These are phyloP conservation scores for Alternaria sp. DNA, from an alignment of 2,329 filamentous ascomycete species.

Conservation along the genomic window DNA sequence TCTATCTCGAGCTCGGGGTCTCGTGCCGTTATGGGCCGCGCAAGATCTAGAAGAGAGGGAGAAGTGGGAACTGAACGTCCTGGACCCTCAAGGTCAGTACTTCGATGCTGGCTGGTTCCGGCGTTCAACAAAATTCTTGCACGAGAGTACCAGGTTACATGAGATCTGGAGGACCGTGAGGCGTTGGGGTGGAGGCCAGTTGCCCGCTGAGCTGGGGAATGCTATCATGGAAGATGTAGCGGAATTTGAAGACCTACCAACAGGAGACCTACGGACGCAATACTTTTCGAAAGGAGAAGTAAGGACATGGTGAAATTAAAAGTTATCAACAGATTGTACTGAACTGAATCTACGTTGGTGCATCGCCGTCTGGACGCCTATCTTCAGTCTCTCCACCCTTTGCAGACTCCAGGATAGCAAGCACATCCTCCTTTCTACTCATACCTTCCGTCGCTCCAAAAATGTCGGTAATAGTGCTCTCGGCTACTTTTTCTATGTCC, in stretches of 20 bases:
- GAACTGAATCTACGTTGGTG: not conserved
- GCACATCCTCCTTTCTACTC: constrained; percentile 20
- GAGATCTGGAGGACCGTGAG: constrained; percentile 28
- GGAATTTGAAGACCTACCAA: constrained; percentile 15
- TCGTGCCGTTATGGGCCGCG: constrained; percentile 15
- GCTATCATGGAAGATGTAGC: constrained; percentile 21
- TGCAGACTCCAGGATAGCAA: constrained; percentile 23
- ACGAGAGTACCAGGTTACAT: constrained; percentile 18
- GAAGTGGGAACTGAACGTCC: constrained; percentile 1
- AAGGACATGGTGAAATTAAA: not conserved
- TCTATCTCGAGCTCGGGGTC: constrained; percentile 3
- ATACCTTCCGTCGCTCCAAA: constrained; percentile 18
- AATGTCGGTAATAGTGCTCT: constrained; percentile 36
- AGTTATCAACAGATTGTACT: not conserved
- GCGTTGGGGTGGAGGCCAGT: constrained; percentile 14
- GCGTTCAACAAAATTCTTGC: constrained; percentile 17
- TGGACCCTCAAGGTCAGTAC: not conserved
- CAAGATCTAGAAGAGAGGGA: constrained; percentile 13
- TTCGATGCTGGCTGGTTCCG: constrained; percentile 20
- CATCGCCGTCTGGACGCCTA: not conserved
- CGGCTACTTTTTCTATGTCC: constrained; percentile 32
- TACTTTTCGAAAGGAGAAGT: constrained; percentile 9
- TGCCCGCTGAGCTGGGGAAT: constrained; percentile 23
- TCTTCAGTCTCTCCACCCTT: constrained; percentile 7
- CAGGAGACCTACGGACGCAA: constrained; percentile 10